These are phyloP conservation scores for Nannochloris sp. DNA, from an alignment of 139 green algal species.

Conservation along the genomic window DNA sequence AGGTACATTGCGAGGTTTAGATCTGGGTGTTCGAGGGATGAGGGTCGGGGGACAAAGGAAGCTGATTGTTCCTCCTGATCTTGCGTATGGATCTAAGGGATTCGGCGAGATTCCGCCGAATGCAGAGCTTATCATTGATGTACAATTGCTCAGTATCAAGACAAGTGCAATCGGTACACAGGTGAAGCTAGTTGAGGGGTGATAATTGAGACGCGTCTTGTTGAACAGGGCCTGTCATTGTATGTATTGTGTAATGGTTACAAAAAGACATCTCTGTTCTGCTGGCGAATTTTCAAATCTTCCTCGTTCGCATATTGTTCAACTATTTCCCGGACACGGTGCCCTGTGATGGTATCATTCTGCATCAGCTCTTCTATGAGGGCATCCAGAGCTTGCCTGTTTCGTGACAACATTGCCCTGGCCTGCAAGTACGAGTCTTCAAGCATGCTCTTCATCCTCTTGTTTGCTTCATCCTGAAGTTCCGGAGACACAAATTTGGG, in stretches of 20 bases:
- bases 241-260: background rate
- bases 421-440: conserved; percentile 42
- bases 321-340: conserved; percentile 34
- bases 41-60: conserved; percentile 58
- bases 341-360: conserved; percentile 14
- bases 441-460: conserved; percentile 52
- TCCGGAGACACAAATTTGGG: conserved; percentile 11
- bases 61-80: conserved; percentile 65
- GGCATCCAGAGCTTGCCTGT: conserved; percentile 42
- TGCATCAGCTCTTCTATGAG: conserved; percentile 16
- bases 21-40: conserved; percentile 80
- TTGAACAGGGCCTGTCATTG: too few species aligned
- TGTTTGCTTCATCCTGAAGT: conserved; percentile 16
- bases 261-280: background rate
- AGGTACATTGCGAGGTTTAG: conserved; percentile 59
- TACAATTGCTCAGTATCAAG: conserved; percentile 77
- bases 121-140: conserved; percentile 52
- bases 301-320: conserved; percentile 12
- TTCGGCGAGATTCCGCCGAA: conserved; percentile 69
- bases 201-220: conserved; percentile 5
- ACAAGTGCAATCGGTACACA: conserved; percentile 39
- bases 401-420: conserved; percentile 47
- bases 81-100: conserved; percentile 56
- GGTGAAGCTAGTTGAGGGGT: conserved; percentile 62
- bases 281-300: background rate